A percentile compares a stretch with the other conserved stretches of the same genome.
Conservation (phyloP, 352 stramenopile genomes). For the Phytophthora sp. region DNA sequence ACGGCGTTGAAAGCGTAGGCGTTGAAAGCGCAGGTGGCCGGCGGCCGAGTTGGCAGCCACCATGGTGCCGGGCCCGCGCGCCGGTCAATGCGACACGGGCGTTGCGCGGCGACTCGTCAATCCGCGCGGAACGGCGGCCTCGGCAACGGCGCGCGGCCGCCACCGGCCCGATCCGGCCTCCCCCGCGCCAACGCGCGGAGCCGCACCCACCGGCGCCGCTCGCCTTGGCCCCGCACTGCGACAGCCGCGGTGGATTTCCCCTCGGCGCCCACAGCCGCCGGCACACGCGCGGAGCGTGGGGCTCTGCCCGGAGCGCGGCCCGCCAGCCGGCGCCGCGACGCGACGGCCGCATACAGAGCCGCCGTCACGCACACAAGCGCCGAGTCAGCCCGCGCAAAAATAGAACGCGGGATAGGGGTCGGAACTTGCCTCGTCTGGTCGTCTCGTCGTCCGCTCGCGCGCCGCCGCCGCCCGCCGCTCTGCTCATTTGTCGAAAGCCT, state of each 20-base stretch:
- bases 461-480: slow-evolving; percentile 23
- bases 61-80: no score
- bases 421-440: slow-evolving; percentile 39
- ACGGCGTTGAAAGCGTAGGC: no score
- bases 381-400: slow-evolving; percentile 22
- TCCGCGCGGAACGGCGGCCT: no score
- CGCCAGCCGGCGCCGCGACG: background rate
- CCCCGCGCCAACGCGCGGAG: no score
- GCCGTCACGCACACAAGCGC: no score
- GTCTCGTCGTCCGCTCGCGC: slow-evolving; percentile 28
- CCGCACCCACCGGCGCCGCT: slow-evolving; percentile 2
- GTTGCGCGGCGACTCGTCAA: no score
- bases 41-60: no score
- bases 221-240: slow-evolving; percentile 7
- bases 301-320: background rate
- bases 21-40: slow-evolving; percentile 36
- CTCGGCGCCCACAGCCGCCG: no score
- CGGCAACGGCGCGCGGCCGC: no score
- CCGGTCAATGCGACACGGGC: no score
- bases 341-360: no score
- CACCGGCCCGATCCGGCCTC: no score
- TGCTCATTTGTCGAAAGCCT: slow-evolving; percentile 36
- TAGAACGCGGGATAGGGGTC: slow-evolving; percentile 41
- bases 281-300: background rate
- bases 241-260: slow-evolving; percentile 17